Evolutionary conservation across 2,329 filamentous ascomycete genomes (phyloP).

Genomic region (Xylariaceae sp.): DNA sequence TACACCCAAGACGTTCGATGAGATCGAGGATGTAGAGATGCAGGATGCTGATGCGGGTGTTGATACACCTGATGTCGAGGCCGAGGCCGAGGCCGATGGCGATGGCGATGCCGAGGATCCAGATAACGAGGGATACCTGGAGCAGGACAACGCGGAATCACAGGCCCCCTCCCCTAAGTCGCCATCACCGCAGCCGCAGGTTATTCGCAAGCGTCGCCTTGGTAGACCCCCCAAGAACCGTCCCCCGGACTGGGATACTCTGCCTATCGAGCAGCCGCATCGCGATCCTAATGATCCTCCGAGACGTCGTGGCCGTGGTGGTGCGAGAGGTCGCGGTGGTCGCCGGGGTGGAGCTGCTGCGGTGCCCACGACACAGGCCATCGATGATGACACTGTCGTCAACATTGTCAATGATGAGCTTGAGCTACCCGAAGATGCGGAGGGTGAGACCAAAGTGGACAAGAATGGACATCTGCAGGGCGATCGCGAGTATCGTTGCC

Average conservation of each 20-base stretch:
- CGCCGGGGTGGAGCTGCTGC: slow-evolving; percentile 60
- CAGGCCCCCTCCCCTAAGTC: slow-evolving; percentile 44
- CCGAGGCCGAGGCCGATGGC: slow-evolving; percentile 25
- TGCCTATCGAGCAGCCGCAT: slow-evolving; percentile 48
- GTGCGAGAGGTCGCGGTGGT: slow-evolving; percentile 64
- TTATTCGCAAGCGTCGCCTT: slow-evolving; percentile 70
- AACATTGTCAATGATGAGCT: slow-evolving; percentile 91
- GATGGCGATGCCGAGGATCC: slow-evolving; percentile 35
- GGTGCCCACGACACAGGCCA: slow-evolving; percentile 74
- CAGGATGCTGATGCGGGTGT: slow-evolving; percentile 41
- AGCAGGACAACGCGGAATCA: slow-evolving; percentile 32
- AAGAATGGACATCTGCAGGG: slow-evolving; percentile 77
- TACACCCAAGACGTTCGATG: slow-evolving; percentile 46
- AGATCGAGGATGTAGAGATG: slow-evolving; percentile 46
- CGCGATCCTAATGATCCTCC: slow-evolving; percentile 53
- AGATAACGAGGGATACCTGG: slow-evolving; percentile 35
- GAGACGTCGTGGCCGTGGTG: slow-evolving; percentile 60
- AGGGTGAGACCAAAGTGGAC: slow-evolving; percentile 91
- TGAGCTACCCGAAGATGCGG: slow-evolving; percentile 75
- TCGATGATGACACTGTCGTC: slow-evolving; percentile 89
- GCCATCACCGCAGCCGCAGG: slow-evolving; percentile 52
- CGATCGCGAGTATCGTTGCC: slow-evolving; percentile 87
- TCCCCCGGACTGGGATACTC: slow-evolving; percentile 70
- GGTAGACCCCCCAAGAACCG: slow-evolving; percentile 82
- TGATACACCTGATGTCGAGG: slow-evolving; percentile 22